A percentile compares a stretch with the other conserved stretches of the same genome.
phyloP scores from a whole-genome alignment of 1,284 basidiomycete species.

The Apiotrichum porosum region DNA sequence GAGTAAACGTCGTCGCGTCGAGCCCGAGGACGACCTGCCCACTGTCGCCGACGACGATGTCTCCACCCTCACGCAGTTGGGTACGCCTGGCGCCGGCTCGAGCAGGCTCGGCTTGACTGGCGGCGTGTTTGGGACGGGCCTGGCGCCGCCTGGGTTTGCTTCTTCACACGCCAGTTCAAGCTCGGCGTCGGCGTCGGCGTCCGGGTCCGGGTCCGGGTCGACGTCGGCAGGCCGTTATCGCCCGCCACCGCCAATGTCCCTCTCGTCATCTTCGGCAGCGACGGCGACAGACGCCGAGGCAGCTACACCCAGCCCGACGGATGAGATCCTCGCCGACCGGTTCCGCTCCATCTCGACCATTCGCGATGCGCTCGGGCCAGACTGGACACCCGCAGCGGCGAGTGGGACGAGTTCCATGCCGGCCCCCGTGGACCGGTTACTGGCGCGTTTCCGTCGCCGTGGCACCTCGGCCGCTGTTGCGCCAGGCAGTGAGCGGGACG shows the following conservation, averaged over 20 bases:
- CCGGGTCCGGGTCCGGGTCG: neutral
- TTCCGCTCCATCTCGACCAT: constrained; percentile 30
- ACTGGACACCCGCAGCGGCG: constrained; percentile 15
- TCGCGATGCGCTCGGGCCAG: constrained; percentile 25
- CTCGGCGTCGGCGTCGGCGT: neutral
- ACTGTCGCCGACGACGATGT: neutral
- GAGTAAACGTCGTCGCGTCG: constrained; percentile 11
- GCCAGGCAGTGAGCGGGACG: neutral
- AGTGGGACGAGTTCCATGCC: neutral
- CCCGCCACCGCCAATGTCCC: neutral
- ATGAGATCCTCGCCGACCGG: constrained; percentile 31
- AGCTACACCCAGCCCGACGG: constrained; percentile 10
- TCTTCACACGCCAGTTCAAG: neutral
- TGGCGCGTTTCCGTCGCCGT: constrained; percentile 18
- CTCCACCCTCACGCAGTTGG: neutral
- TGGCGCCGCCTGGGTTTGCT: neutral
- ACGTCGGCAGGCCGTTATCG: constrained; percentile 1
- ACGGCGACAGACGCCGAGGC: no score
- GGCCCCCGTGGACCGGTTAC: constrained; percentile 11
- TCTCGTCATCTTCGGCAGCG: neutral
- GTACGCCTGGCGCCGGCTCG: no score
- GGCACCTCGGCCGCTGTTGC: constrained; percentile 2
- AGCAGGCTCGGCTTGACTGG: neutral
- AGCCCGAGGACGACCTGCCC: constrained; percentile 5
- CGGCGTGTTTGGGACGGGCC: neutral